Evolutionary conservation across 768 basidiomycete genomes (phyloP), one percentile per base, ranked within the genome.

Genomic region (Leccinum boreale): DNA sequence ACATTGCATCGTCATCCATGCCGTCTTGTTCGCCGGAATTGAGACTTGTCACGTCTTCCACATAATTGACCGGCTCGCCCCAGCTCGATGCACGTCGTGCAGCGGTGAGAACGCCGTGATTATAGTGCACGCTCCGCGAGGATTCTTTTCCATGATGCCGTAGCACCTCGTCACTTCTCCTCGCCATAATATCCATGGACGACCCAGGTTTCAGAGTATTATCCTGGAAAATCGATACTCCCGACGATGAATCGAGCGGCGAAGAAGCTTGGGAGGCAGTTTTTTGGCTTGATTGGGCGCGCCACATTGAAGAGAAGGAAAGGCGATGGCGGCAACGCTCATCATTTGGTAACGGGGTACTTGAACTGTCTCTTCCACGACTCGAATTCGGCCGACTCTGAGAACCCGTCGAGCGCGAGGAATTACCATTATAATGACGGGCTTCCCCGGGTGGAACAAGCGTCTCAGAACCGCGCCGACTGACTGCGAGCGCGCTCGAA

Each of bases 61-160:
- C 53, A 62, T 71, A 68, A 66, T 67, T 78, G 62, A 73, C 75
- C 15, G 77, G 68, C 11, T 75, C 84, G 0, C 83, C 85, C 86
- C 85, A 87, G 64, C 85, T 86, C 51, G 85, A 84, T 10, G 86
- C 86, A 5, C 86, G 76, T 58, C 81, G 76, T 26, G 81, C 83
- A 31, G 78, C 77, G 12, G 75, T 75, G 44, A 79, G 65, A 52
- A 58, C 51, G 7, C 74, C 69, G 45, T 66, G 59, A 53, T 62
- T 56, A 29, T 70, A 68, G 59, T 67, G 65, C 47, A 63, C 53
- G 21, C 67, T 68, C 23, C 58, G 71, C 17, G 52, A 60, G 3
- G 53, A 70, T 29, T 65, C 73, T 45, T 64, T 67, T 46, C 65
- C 70, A n/a, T 60, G 67, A 14, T 69, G 70, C 45, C 71, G 67